phyloP scores from a whole-genome alignment of 108 stramenopile species.

The Asterionellopsis glacialis region DNA sequence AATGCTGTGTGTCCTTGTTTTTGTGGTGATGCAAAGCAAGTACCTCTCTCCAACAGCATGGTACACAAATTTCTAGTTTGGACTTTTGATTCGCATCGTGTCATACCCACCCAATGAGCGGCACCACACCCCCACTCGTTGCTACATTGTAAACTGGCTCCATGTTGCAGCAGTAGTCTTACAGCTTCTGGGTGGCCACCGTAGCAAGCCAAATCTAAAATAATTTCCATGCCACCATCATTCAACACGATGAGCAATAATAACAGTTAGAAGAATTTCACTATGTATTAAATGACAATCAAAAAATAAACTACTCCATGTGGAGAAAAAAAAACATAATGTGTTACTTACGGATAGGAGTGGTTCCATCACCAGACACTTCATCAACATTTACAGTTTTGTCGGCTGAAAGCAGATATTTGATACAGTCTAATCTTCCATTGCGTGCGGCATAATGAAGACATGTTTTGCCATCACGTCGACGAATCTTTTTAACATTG shows the following conservation, averaged over 20 bases:
- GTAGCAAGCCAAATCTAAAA: constrained; percentile 63
- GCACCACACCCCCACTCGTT: constrained; percentile 59
- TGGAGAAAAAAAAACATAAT: too few species aligned
- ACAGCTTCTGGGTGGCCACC: constrained; percentile 62
- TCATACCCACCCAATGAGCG: constrained; percentile 79
- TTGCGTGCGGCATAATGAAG: constrained; percentile 85
- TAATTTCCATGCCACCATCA: too few species aligned
- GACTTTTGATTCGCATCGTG: constrained; percentile 29
- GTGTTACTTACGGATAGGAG: constrained; percentile 42
- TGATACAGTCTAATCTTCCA: constrained; percentile 51
- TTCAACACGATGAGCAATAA: too few species aligned
- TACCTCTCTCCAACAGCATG: constrained; percentile 32
- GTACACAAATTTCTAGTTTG: constrained; percentile 40
- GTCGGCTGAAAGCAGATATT: constrained; percentile 29
- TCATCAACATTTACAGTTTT: constrained; percentile 24
- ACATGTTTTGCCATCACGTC: constrained; percentile 85
- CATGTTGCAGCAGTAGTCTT: constrained; percentile 32
- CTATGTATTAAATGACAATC: too few species aligned
- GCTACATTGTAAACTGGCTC: constrained; percentile 18
- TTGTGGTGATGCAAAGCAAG: constrained; percentile 47
- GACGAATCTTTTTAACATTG: constrained; percentile 30
- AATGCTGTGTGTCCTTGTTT: constrained; percentile 72
- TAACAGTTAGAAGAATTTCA: too few species aligned
- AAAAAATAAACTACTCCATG: too few species aligned
- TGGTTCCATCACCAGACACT: constrained; percentile 75